A percentile compares a stretch with the other conserved stretches of the same genome.
These are phyloP conservation scores for Aspergillus avenaceus DNA, from an alignment of 495 filamentous ascomycete genomes.

Conservation along the genomic window DNA sequence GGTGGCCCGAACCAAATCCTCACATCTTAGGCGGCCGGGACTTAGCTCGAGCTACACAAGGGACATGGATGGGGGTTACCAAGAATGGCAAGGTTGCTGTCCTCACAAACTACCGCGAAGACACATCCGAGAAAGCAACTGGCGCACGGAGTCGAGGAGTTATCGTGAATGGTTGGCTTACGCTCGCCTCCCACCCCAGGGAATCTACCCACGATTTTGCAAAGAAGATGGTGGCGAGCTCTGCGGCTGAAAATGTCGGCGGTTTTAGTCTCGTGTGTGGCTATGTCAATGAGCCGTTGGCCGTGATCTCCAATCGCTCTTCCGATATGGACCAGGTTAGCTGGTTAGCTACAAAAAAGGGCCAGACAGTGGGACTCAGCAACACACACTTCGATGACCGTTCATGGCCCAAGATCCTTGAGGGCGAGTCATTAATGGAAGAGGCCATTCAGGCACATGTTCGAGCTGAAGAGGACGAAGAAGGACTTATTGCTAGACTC, in stretches of 20 bases:
- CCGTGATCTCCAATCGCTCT: conserved; percentile 87
- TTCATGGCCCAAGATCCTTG: conserved; percentile 76
- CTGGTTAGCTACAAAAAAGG: conserved; percentile 64
- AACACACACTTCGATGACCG: conserved; percentile 75
- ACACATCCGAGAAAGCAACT: conserved; percentile 41
- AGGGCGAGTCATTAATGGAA: conserved; percentile 49
- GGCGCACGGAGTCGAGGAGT: conserved; percentile 70
- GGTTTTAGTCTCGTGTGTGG: conserved; percentile 94
- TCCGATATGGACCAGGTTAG: conserved; percentile 48
- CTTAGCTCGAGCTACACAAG: conserved; percentile 60
- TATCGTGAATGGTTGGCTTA: conserved; percentile 88
- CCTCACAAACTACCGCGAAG: conserved; percentile 91
- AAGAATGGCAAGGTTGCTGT: conserved; percentile 79
- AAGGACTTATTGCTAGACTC: conserved; percentile 64
- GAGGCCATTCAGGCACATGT: conserved; percentile 45
- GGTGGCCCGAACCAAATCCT: conserved; percentile 66
- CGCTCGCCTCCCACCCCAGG: conserved; percentile 21
- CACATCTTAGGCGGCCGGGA: conserved; percentile 67
- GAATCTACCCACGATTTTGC: conserved; percentile 62
- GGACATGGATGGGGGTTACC: conserved; percentile 94
- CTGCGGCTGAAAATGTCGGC: conserved; percentile 59
- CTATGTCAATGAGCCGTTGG: conserved; percentile 69
- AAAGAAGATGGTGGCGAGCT: conserved; percentile 52
- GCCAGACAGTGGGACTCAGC: conserved; percentile 73
- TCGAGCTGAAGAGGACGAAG: conserved; percentile 48